Evolutionary conservation across 2,329 filamentous ascomycete genomes (phyloP).

Genomic region (Chaetoscypha palmicola): DNA sequence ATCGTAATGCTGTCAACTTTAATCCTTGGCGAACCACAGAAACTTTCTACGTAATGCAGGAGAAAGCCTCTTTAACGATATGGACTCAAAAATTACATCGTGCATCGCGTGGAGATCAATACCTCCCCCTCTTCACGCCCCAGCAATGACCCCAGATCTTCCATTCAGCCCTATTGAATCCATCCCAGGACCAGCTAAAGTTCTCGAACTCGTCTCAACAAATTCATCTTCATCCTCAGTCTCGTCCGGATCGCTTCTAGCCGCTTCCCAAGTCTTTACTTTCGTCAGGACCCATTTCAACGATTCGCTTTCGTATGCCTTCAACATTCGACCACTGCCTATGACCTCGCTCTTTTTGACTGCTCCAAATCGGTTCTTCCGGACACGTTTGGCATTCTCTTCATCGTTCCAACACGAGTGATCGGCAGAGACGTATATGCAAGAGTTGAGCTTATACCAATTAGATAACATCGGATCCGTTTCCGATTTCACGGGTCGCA

Average conservation of each 20-base stretch:
- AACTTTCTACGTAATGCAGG: too few relatives aligned
- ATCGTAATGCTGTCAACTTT: too few relatives aligned
- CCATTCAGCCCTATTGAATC: not conserved
- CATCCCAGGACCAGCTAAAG: not conserved
- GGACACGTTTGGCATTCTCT: constrained; percentile 51
- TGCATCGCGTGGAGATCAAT: too few relatives aligned
- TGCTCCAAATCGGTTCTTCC: constrained; percentile 53
- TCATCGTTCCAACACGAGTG: constrained; percentile 70
- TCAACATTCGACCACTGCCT: constrained; percentile 48
- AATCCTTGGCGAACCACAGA: too few relatives aligned
- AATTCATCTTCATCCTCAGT: constrained; percentile 9
- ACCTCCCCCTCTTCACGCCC: too few relatives aligned
- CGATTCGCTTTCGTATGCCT: constrained; percentile 3
- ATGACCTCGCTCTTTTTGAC: constrained; percentile 45
- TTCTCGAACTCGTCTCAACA: not conserved
- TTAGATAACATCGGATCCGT: constrained; percentile 61
- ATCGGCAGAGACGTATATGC: constrained; percentile 67
- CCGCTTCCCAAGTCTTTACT: constrained; percentile 5
- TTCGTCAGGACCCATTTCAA: constrained; percentile 12
- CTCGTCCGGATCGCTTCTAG: constrained; percentile 8
- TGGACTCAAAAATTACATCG: too few relatives aligned
- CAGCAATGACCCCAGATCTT: not conserved
- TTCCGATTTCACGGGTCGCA: constrained; percentile 75
- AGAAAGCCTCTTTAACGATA: too few relatives aligned
- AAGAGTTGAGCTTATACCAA: constrained; percentile 81